These are phyloP conservation scores for Musa beccarii DNA, from an alignment of 176 grass and related monocot species.

Conservation along the genomic window DNA sequence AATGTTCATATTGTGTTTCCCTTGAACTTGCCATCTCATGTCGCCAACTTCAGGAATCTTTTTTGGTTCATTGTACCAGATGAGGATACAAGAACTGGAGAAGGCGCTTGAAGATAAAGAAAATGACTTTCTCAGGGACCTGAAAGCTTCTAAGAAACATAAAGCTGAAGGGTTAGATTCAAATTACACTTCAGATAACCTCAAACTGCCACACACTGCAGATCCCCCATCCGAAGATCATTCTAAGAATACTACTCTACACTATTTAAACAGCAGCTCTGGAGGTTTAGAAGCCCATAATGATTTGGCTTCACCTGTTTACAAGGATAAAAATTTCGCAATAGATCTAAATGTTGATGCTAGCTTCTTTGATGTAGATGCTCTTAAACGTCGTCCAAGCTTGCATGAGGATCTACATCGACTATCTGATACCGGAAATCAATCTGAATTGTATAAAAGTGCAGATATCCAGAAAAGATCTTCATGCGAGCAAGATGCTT, in stretches of 20 bases:
- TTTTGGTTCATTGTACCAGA: conserved; percentile 32
- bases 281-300: conserved; percentile 5
- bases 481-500: conserved; percentile 6
- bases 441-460: conserved; percentile 6
- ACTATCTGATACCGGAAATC: conserved; percentile 9
- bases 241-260: background rate
- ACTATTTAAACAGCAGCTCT: background rate
- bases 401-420: conserved; percentile 6
- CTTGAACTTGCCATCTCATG: conserved; percentile 14
- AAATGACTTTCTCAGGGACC: conserved; percentile 59
- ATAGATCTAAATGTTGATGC: conserved; percentile 31
- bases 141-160: conserved; percentile 61
- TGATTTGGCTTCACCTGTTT: conserved; percentile 17
- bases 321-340: conserved; percentile 13
- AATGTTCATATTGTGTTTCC: background rate
- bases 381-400: conserved; percentile 13
- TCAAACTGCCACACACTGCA: conserved; percentile 12
- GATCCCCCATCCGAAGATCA: conserved; percentile 17
- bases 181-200: conserved; percentile 9
- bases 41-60: background rate
- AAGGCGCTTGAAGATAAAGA: conserved; percentile 74
- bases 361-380: conserved; percentile 12
- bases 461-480: conserved; percentile 6
- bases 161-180: conserved; percentile 44
- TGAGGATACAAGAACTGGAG: conserved; percentile 48